Percentiles rank a stretch among this genome's conserved stretches.
Evolutionary conservation across 2,329 filamentous ascomycete genomes (phyloP).

Genomic region (Aschersonia sp.): DNA sequence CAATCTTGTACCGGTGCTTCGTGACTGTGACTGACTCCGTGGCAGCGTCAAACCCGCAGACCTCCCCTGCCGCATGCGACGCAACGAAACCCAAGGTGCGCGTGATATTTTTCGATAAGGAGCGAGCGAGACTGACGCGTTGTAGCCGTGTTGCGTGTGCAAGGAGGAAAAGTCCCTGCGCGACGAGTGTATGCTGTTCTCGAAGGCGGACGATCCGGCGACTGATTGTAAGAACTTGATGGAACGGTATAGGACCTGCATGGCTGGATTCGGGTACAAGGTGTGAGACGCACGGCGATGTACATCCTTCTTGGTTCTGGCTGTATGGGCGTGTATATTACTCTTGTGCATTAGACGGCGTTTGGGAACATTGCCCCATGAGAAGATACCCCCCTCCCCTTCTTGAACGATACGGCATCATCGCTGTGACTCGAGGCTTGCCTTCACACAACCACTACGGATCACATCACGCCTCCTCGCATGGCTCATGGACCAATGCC

Average conservation of each 20-base stretch:
- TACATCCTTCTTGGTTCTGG: constrained; percentile 8
- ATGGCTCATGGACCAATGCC: not conserved
- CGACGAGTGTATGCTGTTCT: constrained; percentile 99
- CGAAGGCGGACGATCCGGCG: constrained; percentile 66
- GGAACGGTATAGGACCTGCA: constrained; percentile 77
- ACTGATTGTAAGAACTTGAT: constrained; percentile 73
- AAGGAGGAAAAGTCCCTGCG: constrained; percentile 84
- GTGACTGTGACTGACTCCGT: not conserved
- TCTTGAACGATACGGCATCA: not conserved
- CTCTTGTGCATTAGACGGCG: constrained; percentile 4
- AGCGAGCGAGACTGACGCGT: not conserved
- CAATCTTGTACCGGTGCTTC: not conserved
- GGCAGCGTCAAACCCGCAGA: constrained; percentile 3
- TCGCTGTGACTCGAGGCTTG: not conserved
- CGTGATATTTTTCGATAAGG: not conserved
- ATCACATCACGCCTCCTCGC: not conserved
- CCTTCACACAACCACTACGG: not conserved
- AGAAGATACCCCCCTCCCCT: constrained; percentile 2
- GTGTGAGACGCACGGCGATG: constrained; percentile 21
- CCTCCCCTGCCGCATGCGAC: constrained; percentile 14
- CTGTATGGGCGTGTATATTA: not conserved
- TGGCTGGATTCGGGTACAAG: constrained; percentile 87
- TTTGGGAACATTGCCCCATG: constrained; percentile 3
- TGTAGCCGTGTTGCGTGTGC: constrained; percentile 91
- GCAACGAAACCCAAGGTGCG: constrained; percentile 26